phyloP scores from a whole-genome alignment of 345 rosid genomes.

The Bretschneidera sinensis region DNA sequence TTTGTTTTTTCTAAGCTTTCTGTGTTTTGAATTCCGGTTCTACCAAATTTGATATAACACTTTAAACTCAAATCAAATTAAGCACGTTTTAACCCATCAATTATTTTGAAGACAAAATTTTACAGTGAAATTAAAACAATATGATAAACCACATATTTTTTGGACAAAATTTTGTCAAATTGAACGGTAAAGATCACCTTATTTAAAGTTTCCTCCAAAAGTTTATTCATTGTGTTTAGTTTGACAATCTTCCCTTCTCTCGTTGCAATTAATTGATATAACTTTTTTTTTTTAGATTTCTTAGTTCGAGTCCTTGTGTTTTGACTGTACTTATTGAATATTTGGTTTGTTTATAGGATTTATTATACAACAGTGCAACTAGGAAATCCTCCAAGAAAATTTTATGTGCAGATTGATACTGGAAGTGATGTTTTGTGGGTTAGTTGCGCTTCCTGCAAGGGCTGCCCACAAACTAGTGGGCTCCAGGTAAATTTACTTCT shows the following conservation, averaged over 20 bases:
- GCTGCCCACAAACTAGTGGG: conserved; percentile 80
- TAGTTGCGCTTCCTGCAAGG: conserved; percentile 75
- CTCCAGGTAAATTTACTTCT: conserved; percentile 51
- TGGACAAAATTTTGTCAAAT: no score
- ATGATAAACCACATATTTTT: no score
- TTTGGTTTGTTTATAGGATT: conserved; percentile 40
- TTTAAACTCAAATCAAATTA: no score
- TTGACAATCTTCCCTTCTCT: conserved; percentile 10
- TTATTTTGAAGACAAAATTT: no score
- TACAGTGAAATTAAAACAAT: no score
- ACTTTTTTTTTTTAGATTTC: neutral
- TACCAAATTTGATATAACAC: no score
- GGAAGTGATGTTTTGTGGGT: conserved; percentile 99
- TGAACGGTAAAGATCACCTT: no score
- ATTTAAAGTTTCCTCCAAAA: no score
- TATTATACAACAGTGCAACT: conserved; percentile 74
- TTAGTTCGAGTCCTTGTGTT: neutral
- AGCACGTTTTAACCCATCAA: no score
- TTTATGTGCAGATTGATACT: conserved; percentile 88
- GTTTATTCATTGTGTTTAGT: conserved; percentile 2
- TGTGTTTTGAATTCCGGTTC: no score
- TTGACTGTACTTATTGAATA: neutral
- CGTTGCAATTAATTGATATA: neutral
- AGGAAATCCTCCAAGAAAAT: conserved; percentile 87
- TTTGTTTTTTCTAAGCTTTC: neutral